Evolutionary conservation across 1,284 basidiomycete species (phyloP).

Genomic region (Ceraceosorus guamensis): DNA sequence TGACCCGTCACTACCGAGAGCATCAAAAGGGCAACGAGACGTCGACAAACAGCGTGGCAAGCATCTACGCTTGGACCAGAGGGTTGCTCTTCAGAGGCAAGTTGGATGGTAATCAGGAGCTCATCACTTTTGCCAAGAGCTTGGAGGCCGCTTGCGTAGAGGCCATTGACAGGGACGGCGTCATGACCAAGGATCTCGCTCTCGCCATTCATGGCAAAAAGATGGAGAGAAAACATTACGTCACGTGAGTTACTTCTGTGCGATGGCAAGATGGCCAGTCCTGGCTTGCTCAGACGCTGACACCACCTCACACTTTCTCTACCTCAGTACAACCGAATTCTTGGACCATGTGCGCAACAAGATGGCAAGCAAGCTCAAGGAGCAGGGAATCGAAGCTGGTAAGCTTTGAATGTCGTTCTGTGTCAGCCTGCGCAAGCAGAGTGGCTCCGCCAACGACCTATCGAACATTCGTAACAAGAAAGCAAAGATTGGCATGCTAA

Average conservation of each 20-base stretch:
- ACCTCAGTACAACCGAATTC: slow-evolving; percentile 36
- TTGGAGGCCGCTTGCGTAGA: slow-evolving; percentile 85
- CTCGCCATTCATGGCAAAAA: slow-evolving; percentile 85
- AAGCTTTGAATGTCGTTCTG: slow-evolving; percentile 28
- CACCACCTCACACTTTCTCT: not conserved
- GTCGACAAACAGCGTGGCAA: slow-evolving; percentile 91
- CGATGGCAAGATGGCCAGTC: not conserved
- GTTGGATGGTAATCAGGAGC: slow-evolving; percentile 73
- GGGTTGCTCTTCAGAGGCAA: slow-evolving; percentile 82
- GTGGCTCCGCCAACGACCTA: too few relatives aligned
- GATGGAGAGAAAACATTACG: slow-evolving; percentile 46
- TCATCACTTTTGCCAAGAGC: slow-evolving; percentile 68
- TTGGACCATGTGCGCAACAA: slow-evolving; percentile 39
- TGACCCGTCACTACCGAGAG: slow-evolving; percentile 90
- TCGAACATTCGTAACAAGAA: too few relatives aligned
- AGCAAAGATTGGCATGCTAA: too few relatives aligned
- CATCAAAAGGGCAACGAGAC: slow-evolving; percentile 84
- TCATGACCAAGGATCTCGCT: slow-evolving; percentile 90
- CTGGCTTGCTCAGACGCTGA: not conserved
- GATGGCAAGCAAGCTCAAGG: slow-evolving; percentile 28
- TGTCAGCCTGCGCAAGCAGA: too few relatives aligned
- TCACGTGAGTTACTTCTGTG: slow-evolving; percentile 17
- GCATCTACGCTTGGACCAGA: slow-evolving; percentile 97
- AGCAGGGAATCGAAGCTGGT: slow-evolving; percentile 30
- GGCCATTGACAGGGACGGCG: slow-evolving; percentile 75